These are phyloP conservation scores for Skeletonema costatum DNA, from an alignment of 108 stramenopile species.

Conservation along the genomic window DNA sequence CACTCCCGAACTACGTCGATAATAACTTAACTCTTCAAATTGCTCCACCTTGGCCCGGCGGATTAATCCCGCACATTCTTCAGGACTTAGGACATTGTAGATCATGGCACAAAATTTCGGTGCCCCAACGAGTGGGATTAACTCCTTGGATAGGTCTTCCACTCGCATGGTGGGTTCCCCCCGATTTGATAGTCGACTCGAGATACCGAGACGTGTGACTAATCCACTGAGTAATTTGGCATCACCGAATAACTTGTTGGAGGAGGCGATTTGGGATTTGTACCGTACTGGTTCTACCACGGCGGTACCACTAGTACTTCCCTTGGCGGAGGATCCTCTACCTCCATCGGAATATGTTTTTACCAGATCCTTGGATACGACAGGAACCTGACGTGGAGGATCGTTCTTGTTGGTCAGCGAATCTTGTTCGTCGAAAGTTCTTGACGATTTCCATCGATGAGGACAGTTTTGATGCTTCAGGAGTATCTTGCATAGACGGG, in stretches of 20 bases:
- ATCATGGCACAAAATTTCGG: slow-evolving; percentile 16
- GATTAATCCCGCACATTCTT: slow-evolving; percentile 35
- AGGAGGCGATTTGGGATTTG: background rate
- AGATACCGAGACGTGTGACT: background rate
- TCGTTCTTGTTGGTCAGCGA: no score
- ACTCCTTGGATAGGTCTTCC: slow-evolving; percentile 11
- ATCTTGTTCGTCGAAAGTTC: no score
- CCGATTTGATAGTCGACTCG: background rate
- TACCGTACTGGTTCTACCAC: background rate
- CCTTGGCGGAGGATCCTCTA: background rate
- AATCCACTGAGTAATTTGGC: background rate
- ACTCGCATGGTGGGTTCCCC: background rate
- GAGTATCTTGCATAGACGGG: no score
- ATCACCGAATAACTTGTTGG: background rate
- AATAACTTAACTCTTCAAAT: slow-evolving; percentile 24
- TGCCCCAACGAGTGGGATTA: slow-evolving; percentile 2
- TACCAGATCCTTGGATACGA: no score
- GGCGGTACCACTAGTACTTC: background rate
- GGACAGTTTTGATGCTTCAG: no score
- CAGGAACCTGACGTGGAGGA: no score
- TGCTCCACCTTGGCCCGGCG: slow-evolving; percentile 12
- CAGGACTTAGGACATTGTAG: slow-evolving; percentile 21
- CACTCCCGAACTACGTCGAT: background rate
- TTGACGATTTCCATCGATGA: no score
- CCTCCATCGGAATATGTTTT: no score